Evolutionary conservation across 2,329 filamentous ascomycete genomes (phyloP).

Genomic region (Sclerotinia minor): DNA sequence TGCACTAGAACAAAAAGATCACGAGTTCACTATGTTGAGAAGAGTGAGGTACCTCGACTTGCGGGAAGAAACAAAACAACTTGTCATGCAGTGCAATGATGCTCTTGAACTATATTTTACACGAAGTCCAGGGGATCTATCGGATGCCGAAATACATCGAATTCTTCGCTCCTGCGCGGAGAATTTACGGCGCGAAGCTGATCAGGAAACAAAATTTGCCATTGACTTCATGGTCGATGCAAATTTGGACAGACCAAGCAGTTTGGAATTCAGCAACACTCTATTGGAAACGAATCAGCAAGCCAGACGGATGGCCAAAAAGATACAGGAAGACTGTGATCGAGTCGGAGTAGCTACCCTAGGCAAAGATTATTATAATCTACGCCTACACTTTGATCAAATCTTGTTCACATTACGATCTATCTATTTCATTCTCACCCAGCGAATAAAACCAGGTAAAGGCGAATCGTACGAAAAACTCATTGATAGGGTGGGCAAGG

Average conservation of each 20-base stretch:
- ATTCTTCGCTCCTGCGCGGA: not conserved
- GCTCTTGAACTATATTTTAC: not conserved
- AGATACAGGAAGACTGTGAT: not conserved
- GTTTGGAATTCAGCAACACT: not conserved
- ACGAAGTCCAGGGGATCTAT: not conserved
- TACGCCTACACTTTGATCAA: not conserved
- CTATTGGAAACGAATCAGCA: not conserved
- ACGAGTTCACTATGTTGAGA: not conserved
- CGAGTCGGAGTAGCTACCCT: not conserved
- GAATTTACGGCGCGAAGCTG: not conserved
- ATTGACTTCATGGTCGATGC: not conserved
- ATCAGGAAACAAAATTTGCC: slow-evolving; percentile 7
- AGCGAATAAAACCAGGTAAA: not conserved
- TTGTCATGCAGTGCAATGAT: not conserved
- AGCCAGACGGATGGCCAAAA: not conserved
- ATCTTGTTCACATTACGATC: not conserved
- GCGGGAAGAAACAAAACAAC: not conserved
- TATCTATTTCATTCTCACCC: not conserved
- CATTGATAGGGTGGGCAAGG: not conserved
- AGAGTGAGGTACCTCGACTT: not conserved
- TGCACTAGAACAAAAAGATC: not conserved
- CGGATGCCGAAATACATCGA: not conserved
- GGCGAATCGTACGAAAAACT: not conserved
- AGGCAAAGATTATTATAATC: not conserved
- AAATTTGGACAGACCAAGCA: not conserved